Evolutionary conservation across 352 stramenopile species (phyloP), one percentile per base, ranked within the genome.

Genomic region (Poterioochromonas sp.): DNA sequence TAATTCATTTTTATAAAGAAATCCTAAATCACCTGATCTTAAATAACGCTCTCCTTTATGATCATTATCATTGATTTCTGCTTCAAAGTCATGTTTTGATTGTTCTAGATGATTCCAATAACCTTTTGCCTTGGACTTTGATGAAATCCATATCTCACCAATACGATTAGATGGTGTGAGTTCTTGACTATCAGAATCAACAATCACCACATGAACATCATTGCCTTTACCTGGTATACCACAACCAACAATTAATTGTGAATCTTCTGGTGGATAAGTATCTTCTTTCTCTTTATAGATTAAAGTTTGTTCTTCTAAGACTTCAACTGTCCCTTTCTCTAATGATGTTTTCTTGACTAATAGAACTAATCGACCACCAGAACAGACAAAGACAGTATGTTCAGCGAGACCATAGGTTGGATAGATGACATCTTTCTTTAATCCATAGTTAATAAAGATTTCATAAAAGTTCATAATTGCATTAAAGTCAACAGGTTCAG

Each of bases 391-490:
- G 12, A 99, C 96, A 0, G 94, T 98, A 83, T 98, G 92, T 85
- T 99, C 96, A 12, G 96, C 96, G n/a, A 99, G 85, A n/a, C 96
- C 96, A 83, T 99, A 99, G 22, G 93, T 98, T 0, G 94, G 94
- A 79, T 92, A 95, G 76, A 99, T 91, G 2, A 97, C 92, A 43
- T 86, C 34, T 32, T 29, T 1, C 18, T 39, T 41, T 12, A 76
- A n/a, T 22, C 81, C 81, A 54, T 79, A 82, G 1, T 26, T 37
- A 35, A 44, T 82, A 84, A 98, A 98, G 0, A 87, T 88, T 2
- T 81, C 83, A 79, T 94, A 90, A 73, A 97, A 97, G 0, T 82
- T 83, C 60, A 94, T 86, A 0, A 97, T 88, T 0, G 88, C 86
- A 0, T 88, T 84, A 54, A 89, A 87, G 77, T 95, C 90, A 63